phyloP scores from a whole-genome alignment of 2,329 filamentous ascomycete species.

The Colletotrichum caudatum region DNA sequence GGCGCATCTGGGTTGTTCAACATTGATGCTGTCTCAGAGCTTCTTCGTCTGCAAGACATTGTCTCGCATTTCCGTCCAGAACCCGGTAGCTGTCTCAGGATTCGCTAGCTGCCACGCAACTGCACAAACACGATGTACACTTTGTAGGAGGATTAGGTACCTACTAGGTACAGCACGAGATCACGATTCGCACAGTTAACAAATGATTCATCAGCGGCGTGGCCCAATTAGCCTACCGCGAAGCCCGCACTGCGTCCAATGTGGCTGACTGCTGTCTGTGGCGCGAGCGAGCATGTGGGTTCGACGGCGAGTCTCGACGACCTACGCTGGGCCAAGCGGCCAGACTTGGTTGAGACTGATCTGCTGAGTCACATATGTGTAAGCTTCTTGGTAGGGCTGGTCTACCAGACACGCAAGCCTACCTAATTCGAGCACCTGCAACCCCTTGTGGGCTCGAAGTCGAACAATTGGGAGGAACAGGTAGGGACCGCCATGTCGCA shows the following conservation, averaged over 20 bases:
- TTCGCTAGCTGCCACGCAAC: not conserved
- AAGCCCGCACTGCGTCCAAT: not conserved
- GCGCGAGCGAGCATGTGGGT: not conserved
- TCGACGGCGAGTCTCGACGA: not conserved
- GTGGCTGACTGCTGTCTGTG: not conserved
- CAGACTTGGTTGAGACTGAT: conserved; percentile 2
- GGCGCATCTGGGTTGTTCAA: not conserved
- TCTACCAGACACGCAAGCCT: not conserved
- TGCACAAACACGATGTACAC: not conserved
- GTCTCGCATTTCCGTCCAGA: not conserved
- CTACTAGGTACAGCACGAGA: not conserved
- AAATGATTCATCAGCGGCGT: conserved; percentile 8
- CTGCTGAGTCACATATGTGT: not conserved
- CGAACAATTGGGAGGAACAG: not conserved
- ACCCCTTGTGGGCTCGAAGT: not conserved
- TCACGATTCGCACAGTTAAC: conserved; percentile 3
- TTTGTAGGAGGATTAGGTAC: conserved; percentile 1
- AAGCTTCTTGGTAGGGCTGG: not conserved
- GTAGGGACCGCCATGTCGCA: not conserved
- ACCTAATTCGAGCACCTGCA: not conserved
- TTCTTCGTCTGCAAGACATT: not conserved
- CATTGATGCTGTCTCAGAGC: not conserved
- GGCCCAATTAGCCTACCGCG: not conserved
- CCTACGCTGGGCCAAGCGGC: not conserved
- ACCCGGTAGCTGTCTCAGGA: not conserved